Conservation (phyloP, 2,329 filamentous ascomycete species). For the Aspergillus candidus region DNA sequence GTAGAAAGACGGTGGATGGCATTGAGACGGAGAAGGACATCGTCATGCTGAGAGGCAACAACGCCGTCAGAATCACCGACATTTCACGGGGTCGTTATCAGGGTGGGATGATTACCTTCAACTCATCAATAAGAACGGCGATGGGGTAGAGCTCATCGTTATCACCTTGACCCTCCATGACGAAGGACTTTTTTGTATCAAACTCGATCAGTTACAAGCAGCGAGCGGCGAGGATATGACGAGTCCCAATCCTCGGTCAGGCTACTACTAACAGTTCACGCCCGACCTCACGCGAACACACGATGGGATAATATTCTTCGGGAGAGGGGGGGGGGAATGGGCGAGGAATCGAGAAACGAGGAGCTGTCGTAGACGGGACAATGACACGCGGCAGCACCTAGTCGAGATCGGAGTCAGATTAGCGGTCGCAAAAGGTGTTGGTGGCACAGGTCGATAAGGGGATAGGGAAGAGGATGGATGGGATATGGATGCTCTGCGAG, state of each 20-base stretch:
- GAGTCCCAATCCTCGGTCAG: slow-evolving; percentile 29
- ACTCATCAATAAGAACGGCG: slow-evolving; percentile 97
- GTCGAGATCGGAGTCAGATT: slow-evolving; percentile 11
- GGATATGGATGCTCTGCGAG: slow-evolving; percentile 7
- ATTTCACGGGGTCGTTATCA: slow-evolving; percentile 10
- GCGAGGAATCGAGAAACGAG: slow-evolving; percentile 13
- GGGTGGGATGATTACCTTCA: slow-evolving; percentile 64
- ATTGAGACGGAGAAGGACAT: slow-evolving; percentile 95
- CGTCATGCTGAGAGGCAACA: slow-evolving; percentile 68
- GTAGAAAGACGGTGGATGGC: slow-evolving; percentile 97
- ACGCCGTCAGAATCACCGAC: slow-evolving; percentile 5
- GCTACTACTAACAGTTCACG: slow-evolving; percentile 13
- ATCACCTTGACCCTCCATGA: slow-evolving; percentile 86
- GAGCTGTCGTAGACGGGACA: slow-evolving; percentile 14
- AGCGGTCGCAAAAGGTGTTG: slow-evolving; percentile 11
- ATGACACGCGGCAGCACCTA: slow-evolving; percentile 11
- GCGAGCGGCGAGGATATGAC: slow-evolving; percentile 23
- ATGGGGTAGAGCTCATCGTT: slow-evolving; percentile 99
- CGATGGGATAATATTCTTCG: slow-evolving; percentile 8
- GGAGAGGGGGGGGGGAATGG: not conserved
- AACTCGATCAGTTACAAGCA: slow-evolving; percentile 14
- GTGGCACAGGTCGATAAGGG: slow-evolving; percentile 21
- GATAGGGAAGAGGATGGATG: slow-evolving; percentile 14
- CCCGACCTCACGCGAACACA: slow-evolving; percentile 24
- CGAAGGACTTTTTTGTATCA: slow-evolving; percentile 36